Base-by-base conservation (phyloP, 805 yeast genomes). In the Zygosaccharomyces kombuchaensis region DNA sequence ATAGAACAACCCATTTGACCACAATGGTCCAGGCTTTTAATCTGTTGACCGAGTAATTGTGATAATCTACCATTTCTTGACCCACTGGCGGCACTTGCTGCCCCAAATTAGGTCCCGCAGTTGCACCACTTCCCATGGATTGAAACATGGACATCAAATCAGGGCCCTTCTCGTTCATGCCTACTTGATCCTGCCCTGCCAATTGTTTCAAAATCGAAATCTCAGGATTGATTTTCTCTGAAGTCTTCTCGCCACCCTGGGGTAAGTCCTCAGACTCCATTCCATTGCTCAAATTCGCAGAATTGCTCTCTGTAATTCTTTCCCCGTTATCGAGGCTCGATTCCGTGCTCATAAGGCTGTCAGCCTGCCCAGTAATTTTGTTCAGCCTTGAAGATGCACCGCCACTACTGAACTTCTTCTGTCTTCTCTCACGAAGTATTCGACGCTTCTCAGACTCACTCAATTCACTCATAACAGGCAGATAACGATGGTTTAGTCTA, bases 391-490 rank as follows among this genome's bases (percentile, higher is more conserved):
- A 70, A 3, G 77, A 57, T 16, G 81, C 83, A 37, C 74, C 75
- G 3, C 82, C 82, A 51, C 73, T 71, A 41, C 70, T 65, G 70
- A 82, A 72, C 59, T 80, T 81, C 50, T 84, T 81, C 36, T 77
- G 81, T 58, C 88, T 73, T 58, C 84, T 73, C 57, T 82, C 86
- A 47, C 86, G 71, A 36, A 82, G 62, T 17, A 80, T 54, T 44
- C 70, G 69, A 56, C 80, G 76, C 63, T 75, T 80, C 52, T 81
- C 87, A 34, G 79, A 81, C 6, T 78, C 81, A 27, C 73, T 63
- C 36, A 48, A 22, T 36, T 48, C 47, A 45, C 47, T 48, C 52
- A 48, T 48, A 6, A 25, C 23, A 13, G 17, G 21, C 8, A 12
- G 8, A 29, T 13, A 7, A 14, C 14, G 32, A 14, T 29, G 16